phyloP scores from a whole-genome alignment of 139 green algal genomes.

The Chlamydomonas sp. region DNA sequence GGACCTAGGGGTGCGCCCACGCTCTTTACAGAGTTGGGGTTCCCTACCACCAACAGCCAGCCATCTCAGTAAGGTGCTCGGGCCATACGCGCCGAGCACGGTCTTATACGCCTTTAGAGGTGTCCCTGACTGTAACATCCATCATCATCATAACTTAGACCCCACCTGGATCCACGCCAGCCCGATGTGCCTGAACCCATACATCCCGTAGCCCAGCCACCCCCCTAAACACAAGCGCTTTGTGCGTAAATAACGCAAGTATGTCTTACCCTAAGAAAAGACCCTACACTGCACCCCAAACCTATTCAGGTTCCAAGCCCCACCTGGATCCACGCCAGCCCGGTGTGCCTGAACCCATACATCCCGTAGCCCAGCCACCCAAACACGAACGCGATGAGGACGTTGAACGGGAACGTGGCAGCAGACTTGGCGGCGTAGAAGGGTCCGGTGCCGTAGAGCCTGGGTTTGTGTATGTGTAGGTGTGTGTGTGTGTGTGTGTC shows the following conservation, averaged over 20 bases:
- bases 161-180: slow-evolving; percentile 2
- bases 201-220: slow-evolving; percentile 28
- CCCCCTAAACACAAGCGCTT: slow-evolving; percentile 30
- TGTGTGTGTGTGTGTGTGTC: no score
- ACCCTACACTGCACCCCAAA: slow-evolving; percentile 17
- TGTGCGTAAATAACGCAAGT: no score
- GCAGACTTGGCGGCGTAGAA: slow-evolving; percentile 47
- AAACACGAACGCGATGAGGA: slow-evolving; percentile 35
- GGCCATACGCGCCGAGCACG: no score
- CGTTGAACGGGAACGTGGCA: slow-evolving; percentile 39
- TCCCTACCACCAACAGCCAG: no score
- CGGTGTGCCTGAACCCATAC: slow-evolving; percentile 20
- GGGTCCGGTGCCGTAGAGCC: slow-evolving; percentile 38
- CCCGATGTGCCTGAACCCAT: slow-evolving; percentile 18
- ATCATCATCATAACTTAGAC: no score
- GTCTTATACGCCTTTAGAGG: no score
- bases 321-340: slow-evolving; percentile 4
- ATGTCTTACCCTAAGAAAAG: no score
- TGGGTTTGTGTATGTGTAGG: no score
- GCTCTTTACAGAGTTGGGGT: no score
- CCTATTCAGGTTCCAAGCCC: no score
- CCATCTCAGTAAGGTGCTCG: no score
- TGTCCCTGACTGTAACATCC: slow-evolving; percentile 9
- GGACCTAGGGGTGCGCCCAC: no score
- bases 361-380: slow-evolving; percentile 26